phyloP scores from a whole-genome alignment of 2,329 filamentous ascomycete species.

The Daldinia sp. region DNA sequence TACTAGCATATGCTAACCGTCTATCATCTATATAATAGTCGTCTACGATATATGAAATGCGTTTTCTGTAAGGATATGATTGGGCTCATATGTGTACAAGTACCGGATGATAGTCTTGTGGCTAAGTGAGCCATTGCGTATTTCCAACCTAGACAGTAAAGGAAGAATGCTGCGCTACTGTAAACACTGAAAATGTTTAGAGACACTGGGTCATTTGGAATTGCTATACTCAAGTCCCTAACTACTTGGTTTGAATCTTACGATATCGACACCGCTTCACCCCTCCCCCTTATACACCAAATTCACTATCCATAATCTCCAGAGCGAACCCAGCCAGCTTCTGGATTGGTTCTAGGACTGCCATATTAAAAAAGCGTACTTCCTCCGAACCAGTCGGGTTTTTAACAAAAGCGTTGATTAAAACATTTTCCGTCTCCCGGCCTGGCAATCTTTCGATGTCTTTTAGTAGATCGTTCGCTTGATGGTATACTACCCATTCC shows the following conservation, averaged over 20 bases:
- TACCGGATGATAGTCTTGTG: slow-evolving; percentile 50
- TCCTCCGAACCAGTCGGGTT: slow-evolving; percentile 52
- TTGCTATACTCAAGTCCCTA: too few relatives aligned
- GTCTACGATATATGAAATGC: slow-evolving; percentile 51
- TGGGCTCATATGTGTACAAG: slow-evolving; percentile 49
- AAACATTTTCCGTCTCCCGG: slow-evolving; percentile 53
- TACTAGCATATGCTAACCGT: too few relatives aligned
- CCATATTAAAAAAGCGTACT: slow-evolving; percentile 58
- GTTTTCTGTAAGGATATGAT: slow-evolving; percentile 44
- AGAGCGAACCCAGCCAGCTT: slow-evolving; percentile 57
- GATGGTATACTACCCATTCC: slow-evolving; percentile 55
- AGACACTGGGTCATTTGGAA: too few relatives aligned
- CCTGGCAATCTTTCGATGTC: slow-evolving; percentile 59
- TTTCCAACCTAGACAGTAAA: neutral
- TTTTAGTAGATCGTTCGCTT: slow-evolving; percentile 57
- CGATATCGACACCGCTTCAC: too few relatives aligned
- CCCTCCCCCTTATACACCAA: slow-evolving; percentile 41
- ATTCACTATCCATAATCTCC: slow-evolving; percentile 53
- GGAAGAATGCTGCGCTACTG: too few relatives aligned
- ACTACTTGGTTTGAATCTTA: too few relatives aligned
- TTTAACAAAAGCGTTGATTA: slow-evolving; percentile 56
- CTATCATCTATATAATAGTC: slow-evolving; percentile 38
- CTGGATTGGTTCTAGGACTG: slow-evolving; percentile 58
- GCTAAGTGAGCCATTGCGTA: slow-evolving; percentile 45
- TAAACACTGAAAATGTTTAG: too few relatives aligned